These are phyloP conservation scores for Thelonectria blattea DNA, from an alignment of 2,329 filamentous ascomycete species.

Conservation along the genomic window DNA sequence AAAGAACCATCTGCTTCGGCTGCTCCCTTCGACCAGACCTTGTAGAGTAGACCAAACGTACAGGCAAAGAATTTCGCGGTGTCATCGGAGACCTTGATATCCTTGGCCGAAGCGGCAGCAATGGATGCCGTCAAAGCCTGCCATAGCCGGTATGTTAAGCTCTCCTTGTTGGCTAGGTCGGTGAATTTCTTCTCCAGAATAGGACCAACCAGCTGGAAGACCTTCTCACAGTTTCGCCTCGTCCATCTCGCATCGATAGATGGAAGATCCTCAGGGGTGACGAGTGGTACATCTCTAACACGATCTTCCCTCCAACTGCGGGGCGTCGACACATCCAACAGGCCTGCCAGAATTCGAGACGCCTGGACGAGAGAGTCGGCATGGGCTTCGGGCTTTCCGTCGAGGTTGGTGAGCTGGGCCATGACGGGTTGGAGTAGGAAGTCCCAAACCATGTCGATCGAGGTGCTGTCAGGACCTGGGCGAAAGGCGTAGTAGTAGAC, in stretches of 20 bases:
- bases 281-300: constrained; percentile 64
- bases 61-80: constrained; percentile 79
- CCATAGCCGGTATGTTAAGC: constrained; percentile 62
- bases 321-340: constrained; percentile 66
- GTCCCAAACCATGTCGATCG: constrained; percentile 81
- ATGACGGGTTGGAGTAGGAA: constrained; percentile 72
- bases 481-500: constrained; percentile 84
- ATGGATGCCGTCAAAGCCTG: constrained; percentile 65
- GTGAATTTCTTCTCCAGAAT: constrained; percentile 67
- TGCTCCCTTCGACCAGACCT: constrained; percentile 62
- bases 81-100: constrained; percentile 87
- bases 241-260: constrained; percentile 87
- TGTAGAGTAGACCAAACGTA: constrained; percentile 71
- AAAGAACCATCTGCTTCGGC: constrained; percentile 51
- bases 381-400: constrained; percentile 45
- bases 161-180: constrained; percentile 66
- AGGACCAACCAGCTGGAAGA: constrained; percentile 68
- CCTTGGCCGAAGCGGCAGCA: constrained; percentile 75
- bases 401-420: constrained; percentile 55
- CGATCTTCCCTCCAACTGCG: constrained; percentile 77
- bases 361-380: constrained; percentile 63
- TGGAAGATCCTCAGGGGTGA: constrained; percentile 78
- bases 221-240: constrained; percentile 68
- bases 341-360: constrained; percentile 71
- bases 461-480: constrained; percentile 68